phyloP scores from a whole-genome alignment of 108 stramenopile genomes.

The Pseudonitzschia pungens region DNA sequence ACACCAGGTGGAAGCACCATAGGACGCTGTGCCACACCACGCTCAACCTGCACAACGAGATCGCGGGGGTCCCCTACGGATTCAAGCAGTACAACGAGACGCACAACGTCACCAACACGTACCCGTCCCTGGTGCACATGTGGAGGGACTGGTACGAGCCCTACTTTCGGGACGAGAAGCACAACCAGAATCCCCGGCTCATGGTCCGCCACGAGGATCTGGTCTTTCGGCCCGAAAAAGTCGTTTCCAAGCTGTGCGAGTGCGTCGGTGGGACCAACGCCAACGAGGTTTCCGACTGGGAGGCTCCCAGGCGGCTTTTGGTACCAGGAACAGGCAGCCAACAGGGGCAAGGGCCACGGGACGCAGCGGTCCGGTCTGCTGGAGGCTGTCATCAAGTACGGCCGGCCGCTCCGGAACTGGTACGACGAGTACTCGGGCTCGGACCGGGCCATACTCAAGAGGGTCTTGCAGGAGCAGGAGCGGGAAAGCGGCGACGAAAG shows the following conservation, averaged over 20 bases:
- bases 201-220: conserved; percentile 76
- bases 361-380: conserved; percentile 46
- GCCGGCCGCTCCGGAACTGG: conserved; percentile 35
- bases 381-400: conserved; percentile 59
- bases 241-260: conserved; percentile 50
- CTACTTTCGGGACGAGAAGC: conserved; percentile 44
- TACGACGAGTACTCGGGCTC: neutral
- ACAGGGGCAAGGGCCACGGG: conserved; percentile 57
- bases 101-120: conserved; percentile 13
- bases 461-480: neutral
- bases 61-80: conserved; percentile 2
- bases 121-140: conserved; percentile 52
- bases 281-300: neutral
- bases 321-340: conserved; percentile 46
- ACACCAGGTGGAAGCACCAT: conserved; percentile 21
- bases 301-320: conserved; percentile 32
- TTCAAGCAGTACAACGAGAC: neutral
- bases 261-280: conserved; percentile 56
- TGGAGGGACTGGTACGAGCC: conserved; percentile 68
- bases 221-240: conserved; percentile 55
- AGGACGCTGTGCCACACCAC: conserved; percentile 14
- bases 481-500: neutral
- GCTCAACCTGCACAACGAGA: conserved; percentile 8
- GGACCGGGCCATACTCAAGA: neutral
- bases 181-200: conserved; percentile 38